These are phyloP conservation scores for Fonsecaea monophora DNA, from an alignment of 2,329 filamentous ascomycete species.

Conservation along the genomic window DNA sequence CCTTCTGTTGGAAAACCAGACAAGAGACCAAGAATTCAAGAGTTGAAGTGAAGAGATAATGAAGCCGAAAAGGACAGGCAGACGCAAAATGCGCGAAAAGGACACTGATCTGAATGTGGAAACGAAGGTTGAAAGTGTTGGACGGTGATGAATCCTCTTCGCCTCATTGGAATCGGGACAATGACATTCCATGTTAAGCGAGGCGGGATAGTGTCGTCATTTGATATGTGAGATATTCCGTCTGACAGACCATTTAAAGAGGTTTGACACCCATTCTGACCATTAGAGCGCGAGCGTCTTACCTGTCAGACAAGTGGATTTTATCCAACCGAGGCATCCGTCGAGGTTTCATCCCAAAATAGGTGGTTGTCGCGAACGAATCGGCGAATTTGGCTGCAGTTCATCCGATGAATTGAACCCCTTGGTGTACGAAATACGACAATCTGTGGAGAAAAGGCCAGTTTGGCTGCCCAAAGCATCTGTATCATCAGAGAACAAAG, in stretches of 20 bases:
- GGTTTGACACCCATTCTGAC: too few species aligned
- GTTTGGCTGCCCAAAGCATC: background rate
- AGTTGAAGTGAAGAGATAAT: background rate
- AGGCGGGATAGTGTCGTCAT: background rate
- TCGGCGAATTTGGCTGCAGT: background rate
- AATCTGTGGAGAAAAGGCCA: background rate
- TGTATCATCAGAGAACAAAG: background rate
- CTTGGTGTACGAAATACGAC: conserved; percentile 17
- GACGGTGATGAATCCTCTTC: background rate
- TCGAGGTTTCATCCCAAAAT: conserved; percentile 11
- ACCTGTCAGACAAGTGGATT: background rate
- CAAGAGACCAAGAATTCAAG: background rate
- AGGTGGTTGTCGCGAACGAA: conserved; percentile 20
- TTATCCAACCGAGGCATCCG: conserved; percentile 8
- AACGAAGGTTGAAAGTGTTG: background rate
- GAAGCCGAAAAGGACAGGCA: conserved; percentile 4
- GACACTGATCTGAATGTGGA: background rate
- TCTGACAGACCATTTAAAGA: background rate
- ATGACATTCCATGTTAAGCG: conserved; percentile 7
- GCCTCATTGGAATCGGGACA: conserved; percentile 1
- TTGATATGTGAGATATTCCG: background rate
- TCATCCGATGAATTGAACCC: background rate
- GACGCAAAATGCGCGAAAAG: background rate
- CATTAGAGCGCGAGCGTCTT: background rate
- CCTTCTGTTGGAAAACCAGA: background rate